Percentiles rank a stretch among this genome's conserved stretches.
Evolutionary conservation across 176 grass and related monocot species (phyloP).

Genomic region (Oryza australiensis): DNA sequence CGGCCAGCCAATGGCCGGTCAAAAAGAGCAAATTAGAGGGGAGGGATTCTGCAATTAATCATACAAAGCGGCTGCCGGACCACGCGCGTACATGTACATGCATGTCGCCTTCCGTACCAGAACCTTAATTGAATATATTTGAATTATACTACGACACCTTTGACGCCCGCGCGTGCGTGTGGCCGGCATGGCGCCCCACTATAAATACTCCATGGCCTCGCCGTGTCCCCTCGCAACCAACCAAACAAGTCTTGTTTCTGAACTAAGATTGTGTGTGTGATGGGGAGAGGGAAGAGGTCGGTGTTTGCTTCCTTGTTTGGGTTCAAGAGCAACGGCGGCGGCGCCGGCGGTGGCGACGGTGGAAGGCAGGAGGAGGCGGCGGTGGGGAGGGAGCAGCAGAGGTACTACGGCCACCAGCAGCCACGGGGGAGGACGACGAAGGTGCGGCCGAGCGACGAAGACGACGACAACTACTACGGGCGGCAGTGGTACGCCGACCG

Average conservation of each 20-base stretch:
- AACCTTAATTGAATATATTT: constrained; percentile 14
- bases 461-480: constrained; percentile 35
- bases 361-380: not conserved
- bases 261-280: not conserved
- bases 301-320: constrained; percentile 42
- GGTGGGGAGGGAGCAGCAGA: not conserved
- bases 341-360: not conserved
- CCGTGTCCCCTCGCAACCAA: constrained; percentile 24
- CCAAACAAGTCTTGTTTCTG: constrained; percentile 12
- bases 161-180: not conserved
- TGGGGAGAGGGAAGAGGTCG: constrained; percentile 37
- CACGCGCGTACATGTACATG: not conserved
- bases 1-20: constrained; percentile 34
- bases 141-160: not conserved
- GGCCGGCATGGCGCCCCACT: not conserved
- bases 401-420: not conserved
- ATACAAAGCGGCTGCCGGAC: constrained; percentile 45
- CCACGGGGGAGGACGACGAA: not conserved
- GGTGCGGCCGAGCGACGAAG: constrained; percentile 51
- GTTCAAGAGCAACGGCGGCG: not conserved
- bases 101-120: not conserved
- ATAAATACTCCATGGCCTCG: constrained; percentile 24
- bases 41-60: constrained; percentile 21
- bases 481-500: constrained; percentile 43
- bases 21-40: constrained; percentile 28